phyloP scores from a whole-genome alignment of 495 filamentous ascomycete species.

The Trichoderma erinaceum region DNA sequence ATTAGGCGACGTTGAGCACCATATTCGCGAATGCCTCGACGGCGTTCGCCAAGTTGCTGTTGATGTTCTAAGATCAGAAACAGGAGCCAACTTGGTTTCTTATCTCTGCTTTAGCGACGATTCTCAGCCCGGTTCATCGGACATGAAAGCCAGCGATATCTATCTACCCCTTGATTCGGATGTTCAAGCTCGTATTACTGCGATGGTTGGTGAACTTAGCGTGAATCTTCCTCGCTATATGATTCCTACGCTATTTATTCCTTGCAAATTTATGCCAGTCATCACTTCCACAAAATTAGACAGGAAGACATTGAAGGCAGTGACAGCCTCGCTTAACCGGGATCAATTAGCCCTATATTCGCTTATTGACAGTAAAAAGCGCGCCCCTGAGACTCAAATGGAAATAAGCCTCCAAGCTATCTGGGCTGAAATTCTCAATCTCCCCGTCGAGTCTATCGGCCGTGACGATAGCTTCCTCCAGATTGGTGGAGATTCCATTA shows the following conservation, averaged over 20 bases:
- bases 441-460: slow-evolving; percentile 34
- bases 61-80: slow-evolving; percentile 19
- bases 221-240: slow-evolving; percentile 77
- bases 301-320: not conserved
- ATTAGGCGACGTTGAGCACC: slow-evolving; percentile 10
- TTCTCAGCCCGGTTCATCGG: not conserved
- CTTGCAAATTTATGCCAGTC: slow-evolving; percentile 29
- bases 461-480: slow-evolving; percentile 38
- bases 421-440: slow-evolving; percentile 33
- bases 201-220: slow-evolving; percentile 90
- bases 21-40: not conserved
- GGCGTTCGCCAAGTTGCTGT: slow-evolving; percentile 17
- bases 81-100: slow-evolving; percentile 29
- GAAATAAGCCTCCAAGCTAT: slow-evolving; percentile 17
- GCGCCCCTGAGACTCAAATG: slow-evolving; percentile 14
- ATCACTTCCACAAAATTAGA: slow-evolving; percentile 11
- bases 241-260: slow-evolving; percentile 28
- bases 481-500: slow-evolving; percentile 39
- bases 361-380: slow-evolving; percentile 22
- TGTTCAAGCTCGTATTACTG: slow-evolving; percentile 45
- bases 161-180: not conserved
- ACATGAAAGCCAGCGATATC: slow-evolving; percentile 12
- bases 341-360: slow-evolving; percentile 22
- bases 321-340: not conserved
- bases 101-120: slow-evolving; percentile 16